Base-by-base conservation (phyloP, 805 yeast genomes). In the Candida odintsovae region DNA sequence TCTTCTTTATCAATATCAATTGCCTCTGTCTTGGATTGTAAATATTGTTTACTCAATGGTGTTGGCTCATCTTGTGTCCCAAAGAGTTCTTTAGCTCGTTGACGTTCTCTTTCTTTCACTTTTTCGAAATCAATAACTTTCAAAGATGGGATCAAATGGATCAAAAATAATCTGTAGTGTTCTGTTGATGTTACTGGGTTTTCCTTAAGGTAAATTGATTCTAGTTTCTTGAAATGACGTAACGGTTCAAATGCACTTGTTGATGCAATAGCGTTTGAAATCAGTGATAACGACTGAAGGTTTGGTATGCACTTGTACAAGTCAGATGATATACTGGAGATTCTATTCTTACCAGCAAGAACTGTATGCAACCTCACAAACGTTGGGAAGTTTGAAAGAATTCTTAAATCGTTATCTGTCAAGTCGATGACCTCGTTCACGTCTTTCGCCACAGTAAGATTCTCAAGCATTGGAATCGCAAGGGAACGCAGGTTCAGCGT, bases 381-480 rank as follows among this genome's bases (percentile, higher is more conserved):
- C 19, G 48, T 57, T 0, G 83, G 87, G 33, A 77, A 70, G 57
- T 68, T 71, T 15, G 75, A 71, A 6, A 92, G 53, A 3, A 70
- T 71, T 1, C 72, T 64, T n/a, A 92, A 65, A 29, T 78, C 83
- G 64, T 92, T 92, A 57, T 84, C 82, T 1, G 92, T 78, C 28
- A 92, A 59, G 61, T 92, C 97, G 3, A 92, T 64, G 15, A 73
- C 78, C 49, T 73, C 82, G 29, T 51, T 45, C 37, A 57, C 67
- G 60, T 73, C 78, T 45, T 58, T 62, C 1, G 72, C 58, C 3
- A 62, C 65, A 1, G 71, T 71, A 2, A 78, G 54, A 44, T 70
- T 70, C 46, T 75, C 82, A 12, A 79, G 57, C 4, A 64, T 56
- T 0, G 78, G 66, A 4, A 76, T 63, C 35, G 68, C 64, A 11